phyloP scores from a whole-genome alignment of 2,329 filamentous ascomycete species.

The Trichoderma sp. region DNA sequence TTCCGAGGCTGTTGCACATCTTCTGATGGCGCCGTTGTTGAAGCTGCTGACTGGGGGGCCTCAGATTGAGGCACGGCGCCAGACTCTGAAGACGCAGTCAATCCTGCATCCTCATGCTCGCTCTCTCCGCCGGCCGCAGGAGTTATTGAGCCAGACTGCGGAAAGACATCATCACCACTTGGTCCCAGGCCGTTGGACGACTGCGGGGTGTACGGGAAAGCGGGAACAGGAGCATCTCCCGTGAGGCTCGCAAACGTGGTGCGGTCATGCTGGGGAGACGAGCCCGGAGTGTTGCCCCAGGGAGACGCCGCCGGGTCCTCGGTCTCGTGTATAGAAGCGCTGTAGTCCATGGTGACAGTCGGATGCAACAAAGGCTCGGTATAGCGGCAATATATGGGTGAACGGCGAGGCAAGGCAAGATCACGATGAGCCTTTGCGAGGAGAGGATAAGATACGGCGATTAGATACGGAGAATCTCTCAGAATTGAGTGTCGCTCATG shows the following conservation, averaged over 20 bases:
- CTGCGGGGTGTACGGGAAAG: conserved; percentile 45
- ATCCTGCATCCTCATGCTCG: conserved; percentile 35
- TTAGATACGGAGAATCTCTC: neutral
- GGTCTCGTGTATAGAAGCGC: conserved; percentile 52
- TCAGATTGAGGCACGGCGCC: conserved; percentile 26
- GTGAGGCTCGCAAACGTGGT: conserved; percentile 42
- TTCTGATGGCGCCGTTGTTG: conserved; percentile 25
- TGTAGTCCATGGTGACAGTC: conserved; percentile 54
- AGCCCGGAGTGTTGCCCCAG: conserved; percentile 54
- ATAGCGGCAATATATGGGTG: conserved; percentile 25
- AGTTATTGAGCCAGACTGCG: conserved; percentile 47
- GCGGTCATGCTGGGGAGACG: conserved; percentile 48
- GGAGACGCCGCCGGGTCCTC: conserved; percentile 54
- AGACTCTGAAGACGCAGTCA: conserved; percentile 21
- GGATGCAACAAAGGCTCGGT: conserved; percentile 7
- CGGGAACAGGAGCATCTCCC: conserved; percentile 40
- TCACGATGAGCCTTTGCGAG: neutral
- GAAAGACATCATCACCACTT: conserved; percentile 41
- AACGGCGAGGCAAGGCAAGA: neutral
- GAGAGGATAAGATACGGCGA: neutral
- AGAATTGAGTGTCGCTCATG: conserved; percentile 17
- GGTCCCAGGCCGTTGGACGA: conserved; percentile 43
- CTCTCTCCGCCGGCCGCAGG: conserved; percentile 45
- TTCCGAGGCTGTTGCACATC: conserved; percentile 53
- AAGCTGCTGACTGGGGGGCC: conserved; percentile 27